A percentile compares a stretch with the other conserved stretches of the same genome.
Evolutionary conservation across 2,329 filamentous ascomycete genomes (phyloP).

Genomic region (Triangularia setosa): DNA sequence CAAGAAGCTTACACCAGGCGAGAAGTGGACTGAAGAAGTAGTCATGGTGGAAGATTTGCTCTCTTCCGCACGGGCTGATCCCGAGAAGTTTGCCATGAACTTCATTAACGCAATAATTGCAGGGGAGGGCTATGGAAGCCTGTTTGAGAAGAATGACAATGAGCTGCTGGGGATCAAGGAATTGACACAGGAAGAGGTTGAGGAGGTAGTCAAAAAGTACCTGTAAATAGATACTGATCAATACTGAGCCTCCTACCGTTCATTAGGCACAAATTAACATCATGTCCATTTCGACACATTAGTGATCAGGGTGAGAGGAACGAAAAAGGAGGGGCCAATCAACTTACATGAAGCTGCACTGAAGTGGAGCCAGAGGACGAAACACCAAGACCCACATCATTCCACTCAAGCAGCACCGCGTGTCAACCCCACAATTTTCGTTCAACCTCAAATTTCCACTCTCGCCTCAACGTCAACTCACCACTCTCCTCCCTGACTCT

Average conservation of each 20-base stretch:
- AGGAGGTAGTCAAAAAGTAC: constrained; percentile 25
- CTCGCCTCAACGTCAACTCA: not conserved
- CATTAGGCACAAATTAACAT: no score
- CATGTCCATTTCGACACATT: no score
- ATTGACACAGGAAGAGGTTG: constrained; percentile 33
- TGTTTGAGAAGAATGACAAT: constrained; percentile 34
- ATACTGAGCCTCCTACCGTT: no score
- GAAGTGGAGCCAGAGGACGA: not conserved
- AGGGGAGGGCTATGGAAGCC: constrained; percentile 31
- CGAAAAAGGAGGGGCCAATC: not conserved
- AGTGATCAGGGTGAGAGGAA: not conserved
- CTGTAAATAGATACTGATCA: not conserved
- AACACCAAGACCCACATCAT: not conserved
- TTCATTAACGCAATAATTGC: constrained; percentile 33
- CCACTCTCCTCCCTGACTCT: not conserved
- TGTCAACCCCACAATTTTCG: constrained; percentile 7
- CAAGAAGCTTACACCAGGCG: constrained; percentile 45
- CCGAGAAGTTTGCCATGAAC: constrained; percentile 24
- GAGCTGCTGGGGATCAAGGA: constrained; percentile 35
- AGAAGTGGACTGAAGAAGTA: constrained; percentile 26
- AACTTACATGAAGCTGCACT: constrained; percentile 1
- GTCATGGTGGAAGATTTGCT: constrained; percentile 29
- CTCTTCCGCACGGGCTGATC: constrained; percentile 28
- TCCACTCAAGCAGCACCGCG: not conserved
- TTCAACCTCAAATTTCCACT: constrained; percentile 1